Evolutionary conservation across 2,329 filamentous ascomycete species (phyloP), one percentile per base, ranked within the genome.

Genomic region (Phoma sp.): DNA sequence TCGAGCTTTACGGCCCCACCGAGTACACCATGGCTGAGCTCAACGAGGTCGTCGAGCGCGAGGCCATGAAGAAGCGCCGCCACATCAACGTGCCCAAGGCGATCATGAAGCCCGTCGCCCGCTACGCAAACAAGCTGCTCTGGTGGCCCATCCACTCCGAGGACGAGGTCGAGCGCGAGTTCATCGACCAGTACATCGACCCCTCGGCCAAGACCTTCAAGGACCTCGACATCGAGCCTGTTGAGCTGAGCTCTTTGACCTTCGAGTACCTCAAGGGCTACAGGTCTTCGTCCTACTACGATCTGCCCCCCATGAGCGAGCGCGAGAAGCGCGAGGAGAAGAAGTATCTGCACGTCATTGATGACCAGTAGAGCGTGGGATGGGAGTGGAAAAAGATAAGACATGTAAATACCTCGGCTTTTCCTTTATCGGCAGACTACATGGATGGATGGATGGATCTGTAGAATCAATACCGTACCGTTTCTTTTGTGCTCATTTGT

Each of bases 191-290:
- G 77, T 80, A 86, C 65, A 96, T 99, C 71, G 95, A 99, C 75
- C 86, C 87, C 55, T 86, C 82, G 30, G 95, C 95, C 62, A 98
- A 97, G 85, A 98, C 95, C 1, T 96, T 98, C 80, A 90, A 90
- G 77, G 93, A 98, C 72, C 83, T 99, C 41, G 90, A 86, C 57
- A 96, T 99, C 61, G 89, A 92, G 77, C 91, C 93, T 27, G 89
- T 86, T 41, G 93, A 98, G 60, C 85, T 98, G 68, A 87, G 85
- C 75, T 88, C 90, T 75, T 86, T 91, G 75, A 96, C 91, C 62
- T 98, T 93, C 78, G 89, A 96, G 77, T 99, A 99, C 79, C 78
- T 98, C 81, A 89, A 96, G 89, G 89, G 87, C 75, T 97, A 91
- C 83, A 89, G 95, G 73, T 93, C 90, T 78, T 85, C 89, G 53